phyloP scores from a whole-genome alignment of 2,329 filamentous ascomycete species.

The Cladophialophora carrionii region DNA sequence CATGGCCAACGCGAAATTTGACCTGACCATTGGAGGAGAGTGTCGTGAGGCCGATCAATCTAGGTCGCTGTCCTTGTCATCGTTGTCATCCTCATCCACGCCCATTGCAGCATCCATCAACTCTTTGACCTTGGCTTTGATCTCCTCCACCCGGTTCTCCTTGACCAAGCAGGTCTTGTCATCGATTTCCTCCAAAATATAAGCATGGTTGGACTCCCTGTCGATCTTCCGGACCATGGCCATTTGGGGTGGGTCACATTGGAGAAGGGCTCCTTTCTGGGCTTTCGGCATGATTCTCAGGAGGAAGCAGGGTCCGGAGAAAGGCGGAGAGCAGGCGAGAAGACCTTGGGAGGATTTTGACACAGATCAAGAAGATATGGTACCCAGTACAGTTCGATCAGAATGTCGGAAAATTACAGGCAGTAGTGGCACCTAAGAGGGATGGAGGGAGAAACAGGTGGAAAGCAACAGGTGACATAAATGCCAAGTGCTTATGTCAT shows the following conservation, averaged over 20 bases:
- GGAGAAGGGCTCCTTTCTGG: slow-evolving; percentile 38
- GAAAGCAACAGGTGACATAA: background rate
- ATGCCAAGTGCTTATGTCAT: background rate
- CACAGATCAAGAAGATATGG: too few species aligned
- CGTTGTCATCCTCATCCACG: slow-evolving; percentile 36
- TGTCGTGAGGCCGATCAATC: slow-evolving; percentile 37
- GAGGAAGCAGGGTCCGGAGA: background rate
- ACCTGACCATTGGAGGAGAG: background rate
- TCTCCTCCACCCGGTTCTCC: slow-evolving; percentile 40
- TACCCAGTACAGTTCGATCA: background rate
- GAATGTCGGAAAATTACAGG: background rate
- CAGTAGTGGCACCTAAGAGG: background rate
- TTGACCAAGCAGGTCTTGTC: slow-evolving; percentile 39
- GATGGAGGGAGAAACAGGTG: too few species aligned
- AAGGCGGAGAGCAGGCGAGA: background rate
- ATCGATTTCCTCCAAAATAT: slow-evolving; percentile 40
- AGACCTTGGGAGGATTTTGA: background rate
- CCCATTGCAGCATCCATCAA: slow-evolving; percentile 40
- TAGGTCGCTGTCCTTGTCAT: slow-evolving; percentile 39
- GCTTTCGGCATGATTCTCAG: slow-evolving; percentile 36
- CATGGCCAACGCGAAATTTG: background rate
- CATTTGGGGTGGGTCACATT: slow-evolving; percentile 41
- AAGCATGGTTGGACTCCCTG: slow-evolving; percentile 36
- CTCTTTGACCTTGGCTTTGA: slow-evolving; percentile 38
- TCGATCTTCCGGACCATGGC: slow-evolving; percentile 40